A percentile compares a stretch with the other conserved stretches of the same genome.
These are phyloP conservation scores for Berberis vulgaris DNA, from an alignment of 164 flowering plant genomes.

Conservation along the genomic window DNA sequence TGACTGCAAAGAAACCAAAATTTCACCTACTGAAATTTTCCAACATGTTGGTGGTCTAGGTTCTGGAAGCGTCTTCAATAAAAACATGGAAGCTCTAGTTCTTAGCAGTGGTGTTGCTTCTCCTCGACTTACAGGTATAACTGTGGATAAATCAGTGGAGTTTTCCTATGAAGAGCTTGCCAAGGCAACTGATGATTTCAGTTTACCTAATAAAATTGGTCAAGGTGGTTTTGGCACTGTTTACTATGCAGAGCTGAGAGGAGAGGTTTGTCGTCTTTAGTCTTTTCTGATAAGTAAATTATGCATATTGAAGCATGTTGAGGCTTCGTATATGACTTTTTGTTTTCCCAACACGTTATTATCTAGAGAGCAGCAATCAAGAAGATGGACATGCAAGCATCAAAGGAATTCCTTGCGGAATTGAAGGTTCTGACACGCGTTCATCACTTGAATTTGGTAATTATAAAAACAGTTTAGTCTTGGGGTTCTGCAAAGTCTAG, in stretches of 20 bases:
- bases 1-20: too few relatives aligned
- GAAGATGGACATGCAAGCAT: constrained; percentile 94
- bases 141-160: constrained; percentile 82
- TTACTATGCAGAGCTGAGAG: constrained; percentile 87
- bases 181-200: constrained; percentile 67
- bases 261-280: constrained; percentile 44
- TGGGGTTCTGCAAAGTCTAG: too few relatives aligned
- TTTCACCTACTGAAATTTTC: too few relatives aligned
- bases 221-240: constrained; percentile 94
- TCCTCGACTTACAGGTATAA: constrained; percentile 46
- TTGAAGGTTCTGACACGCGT: constrained; percentile 77
- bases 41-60: constrained; percentile 6
- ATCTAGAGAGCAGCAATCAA: constrained; percentile 88
- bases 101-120: constrained; percentile 27
- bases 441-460: constrained; percentile 90
- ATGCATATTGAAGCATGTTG: too few relatives aligned
- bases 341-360: neutral
- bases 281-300: too few relatives aligned
- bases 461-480: too few relatives aligned
- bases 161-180: constrained; percentile 91
- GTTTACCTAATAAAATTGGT: constrained; percentile 68
- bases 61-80: constrained; percentile 5
- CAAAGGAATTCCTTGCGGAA: constrained; percentile 81
- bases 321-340: neutral
- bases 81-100: neutral